Conservation (phyloP, 2,329 filamentous ascomycete genomes). For the Diplodia scrobiculata region DNA sequence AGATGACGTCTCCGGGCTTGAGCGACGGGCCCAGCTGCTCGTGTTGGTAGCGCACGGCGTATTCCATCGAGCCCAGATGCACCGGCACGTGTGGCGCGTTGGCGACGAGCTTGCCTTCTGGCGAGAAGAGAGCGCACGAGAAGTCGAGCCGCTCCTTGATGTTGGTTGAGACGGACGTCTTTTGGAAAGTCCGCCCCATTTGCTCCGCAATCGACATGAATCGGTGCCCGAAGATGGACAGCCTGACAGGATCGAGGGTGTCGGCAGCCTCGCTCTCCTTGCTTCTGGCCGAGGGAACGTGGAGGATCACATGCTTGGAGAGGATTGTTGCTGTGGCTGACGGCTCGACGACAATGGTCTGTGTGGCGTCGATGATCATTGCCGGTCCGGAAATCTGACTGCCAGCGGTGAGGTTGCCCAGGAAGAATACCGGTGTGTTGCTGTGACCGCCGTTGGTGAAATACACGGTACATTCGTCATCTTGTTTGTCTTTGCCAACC, state of each 20-base stretch:
- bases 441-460: slow-evolving; percentile 35
- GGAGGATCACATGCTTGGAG: slow-evolving; percentile 47
- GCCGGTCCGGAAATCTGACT: slow-evolving; percentile 33
- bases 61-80: slow-evolving; percentile 50
- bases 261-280: slow-evolving; percentile 37
- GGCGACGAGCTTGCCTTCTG: slow-evolving; percentile 48
- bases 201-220: slow-evolving; percentile 64
- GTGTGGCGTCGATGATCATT: slow-evolving; percentile 47
- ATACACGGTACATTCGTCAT: slow-evolving; percentile 32
- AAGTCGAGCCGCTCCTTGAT: slow-evolving; percentile 52
- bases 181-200: slow-evolving; percentile 60
- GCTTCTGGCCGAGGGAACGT: slow-evolving; percentile 37
- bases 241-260: slow-evolving; percentile 53
- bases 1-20: slow-evolving; percentile 46
- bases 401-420: slow-evolving; percentile 35
- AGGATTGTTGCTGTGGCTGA: slow-evolving; percentile 33
- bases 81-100: slow-evolving; percentile 50
- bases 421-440: slow-evolving; percentile 34
- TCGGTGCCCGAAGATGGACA: slow-evolving; percentile 59
- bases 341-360: slow-evolving; percentile 51
- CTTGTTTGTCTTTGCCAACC: neutral
- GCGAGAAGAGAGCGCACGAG: slow-evolving; percentile 50
- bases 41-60: slow-evolving; percentile 47
- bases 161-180: slow-evolving; percentile 57
- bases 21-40: slow-evolving; percentile 42